Evolutionary conservation across 1,139 yeast genomes (phyloP), one percentile per base, ranked within the genome.

Genomic region (Arxiozyma slooffiae): DNA sequence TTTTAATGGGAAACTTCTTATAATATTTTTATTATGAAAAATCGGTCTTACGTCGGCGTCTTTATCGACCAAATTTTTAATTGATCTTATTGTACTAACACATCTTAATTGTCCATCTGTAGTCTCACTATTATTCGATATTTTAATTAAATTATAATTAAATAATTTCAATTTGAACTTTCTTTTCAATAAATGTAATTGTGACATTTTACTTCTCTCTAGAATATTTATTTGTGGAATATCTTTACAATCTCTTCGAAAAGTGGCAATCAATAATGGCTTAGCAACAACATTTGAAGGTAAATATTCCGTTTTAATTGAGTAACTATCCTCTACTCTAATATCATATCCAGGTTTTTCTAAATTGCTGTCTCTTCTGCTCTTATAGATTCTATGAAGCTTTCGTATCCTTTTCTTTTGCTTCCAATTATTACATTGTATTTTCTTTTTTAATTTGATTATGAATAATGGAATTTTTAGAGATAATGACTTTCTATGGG

Each of bases 41-140:
- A 63, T 57, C 14, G 63, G 57, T 52, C 57, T 60, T 1, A 67
- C 53, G 48, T 67, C 68, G 1, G 68, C 66, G 53, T 58, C 54
- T 23, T 56, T 56, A 2, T 55, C 50, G n/a, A 61, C 56, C 9
- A 51, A 53, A 38, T 53, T 56, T 48, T 57, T 60, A 8, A 65
- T 57, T 8, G 58, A 45, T 34, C 54, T 56, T 3, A 58, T 59
- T 3, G 58, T 58, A 9, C 52, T 50, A 7, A 62, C 63, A 54
- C 66, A 62, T 43, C 39, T 23, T 47, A 40, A 24, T 30, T 38
- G 43, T 11, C 46, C 37, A 4, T 46, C 45, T 26, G 17, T 18
- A 7, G 38, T 45, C 9, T 42, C 44, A 20, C 36, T 20, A 9
- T 38, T 16, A 11, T 43, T 47, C 46, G 26, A 47, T 30, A 30